A percentile compares a stretch with the other conserved stretches of the same genome.
phyloP scores from a whole-genome alignment of 2,329 filamentous ascomycete species.

The Beauveria australis region DNA sequence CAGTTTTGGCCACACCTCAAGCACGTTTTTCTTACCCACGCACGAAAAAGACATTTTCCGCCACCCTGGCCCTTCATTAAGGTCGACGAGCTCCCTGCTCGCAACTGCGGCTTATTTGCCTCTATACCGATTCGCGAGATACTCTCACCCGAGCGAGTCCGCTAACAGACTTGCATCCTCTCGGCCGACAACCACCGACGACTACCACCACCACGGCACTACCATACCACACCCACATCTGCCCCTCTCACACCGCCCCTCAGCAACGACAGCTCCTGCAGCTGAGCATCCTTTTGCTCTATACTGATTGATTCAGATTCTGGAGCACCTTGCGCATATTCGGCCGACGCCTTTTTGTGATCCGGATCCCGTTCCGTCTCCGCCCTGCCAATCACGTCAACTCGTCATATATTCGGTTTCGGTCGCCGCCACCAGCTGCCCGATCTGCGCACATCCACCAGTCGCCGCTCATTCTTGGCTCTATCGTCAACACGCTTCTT shows the following conservation, averaged over 20 bases:
- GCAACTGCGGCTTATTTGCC: not conserved
- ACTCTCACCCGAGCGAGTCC: not conserved
- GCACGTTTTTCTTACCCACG: conserved; percentile 6
- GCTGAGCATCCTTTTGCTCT: not conserved
- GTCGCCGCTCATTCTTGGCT: not conserved
- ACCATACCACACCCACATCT: not conserved
- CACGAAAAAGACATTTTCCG: not conserved
- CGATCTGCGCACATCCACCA: not conserved
- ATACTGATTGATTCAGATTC: conserved; percentile 4
- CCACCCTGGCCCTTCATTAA: not conserved
- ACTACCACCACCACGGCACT: not conserved
- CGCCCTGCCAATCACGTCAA: conserved; percentile 2
- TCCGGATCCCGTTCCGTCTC: not conserved
- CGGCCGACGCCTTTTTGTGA: not conserved
- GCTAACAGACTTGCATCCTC: not conserved
- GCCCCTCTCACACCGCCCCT: conserved; percentile 7
- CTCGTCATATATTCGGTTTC: conserved; percentile 3
- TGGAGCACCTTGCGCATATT: not conserved
- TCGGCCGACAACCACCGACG: conserved; percentile 3
- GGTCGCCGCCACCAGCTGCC: conserved; percentile 1
- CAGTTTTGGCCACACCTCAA: not conserved
- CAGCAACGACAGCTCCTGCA: not conserved
- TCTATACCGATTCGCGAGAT: not conserved
- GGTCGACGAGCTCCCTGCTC: not conserved
- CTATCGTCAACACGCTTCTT: not conserved